phyloP scores from a whole-genome alignment of 192 early-diverging fungal genomes.

The Entomortierella beljakovae region DNA sequence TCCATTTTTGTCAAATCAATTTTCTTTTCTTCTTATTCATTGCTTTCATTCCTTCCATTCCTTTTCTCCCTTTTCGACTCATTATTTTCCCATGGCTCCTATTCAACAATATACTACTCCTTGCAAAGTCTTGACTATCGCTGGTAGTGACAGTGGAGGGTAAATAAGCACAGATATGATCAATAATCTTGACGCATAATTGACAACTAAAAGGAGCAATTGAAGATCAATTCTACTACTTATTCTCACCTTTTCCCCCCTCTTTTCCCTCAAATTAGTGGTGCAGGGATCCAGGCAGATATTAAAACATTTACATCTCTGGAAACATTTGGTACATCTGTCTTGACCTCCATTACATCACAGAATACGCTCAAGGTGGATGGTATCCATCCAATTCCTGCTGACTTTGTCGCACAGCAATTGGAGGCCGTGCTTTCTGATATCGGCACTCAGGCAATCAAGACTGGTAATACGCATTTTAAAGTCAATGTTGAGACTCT shows the following conservation, averaged over 20 bases:
- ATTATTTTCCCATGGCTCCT: neutral
- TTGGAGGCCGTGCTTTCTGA: slow-evolving; percentile 77
- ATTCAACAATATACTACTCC: slow-evolving; percentile 6
- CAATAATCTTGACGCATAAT: too few species aligned
- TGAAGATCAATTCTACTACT: neutral
- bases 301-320: slow-evolving; percentile 87
- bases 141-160: slow-evolving; percentile 77
- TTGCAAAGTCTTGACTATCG: slow-evolving; percentile 67
- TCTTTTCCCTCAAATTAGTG: slow-evolving; percentile 45
- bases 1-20: neutral
- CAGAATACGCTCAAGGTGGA: slow-evolving; percentile 90
- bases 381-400: slow-evolving; percentile 69
- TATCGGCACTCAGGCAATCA: slow-evolving; percentile 80
- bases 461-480: slow-evolving; percentile 78
- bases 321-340: slow-evolving; percentile 77
- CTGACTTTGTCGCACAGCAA: slow-evolving; percentile 76
- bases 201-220: neutral
- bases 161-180: slow-evolving; percentile 20
- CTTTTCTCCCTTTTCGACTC: neutral
- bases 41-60: slow-evolving; percentile 6
- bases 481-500: too few species aligned
- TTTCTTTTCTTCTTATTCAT: neutral
- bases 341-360: slow-evolving; percentile 83
- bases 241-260: neutral
- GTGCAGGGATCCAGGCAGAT: slow-evolving; percentile 89